Percentiles rank a stretch among this genome's conserved stretches.
phyloP scores from a whole-genome alignment of 2,329 filamentous ascomycete genomes.

The Fonsecaea nubica region DNA sequence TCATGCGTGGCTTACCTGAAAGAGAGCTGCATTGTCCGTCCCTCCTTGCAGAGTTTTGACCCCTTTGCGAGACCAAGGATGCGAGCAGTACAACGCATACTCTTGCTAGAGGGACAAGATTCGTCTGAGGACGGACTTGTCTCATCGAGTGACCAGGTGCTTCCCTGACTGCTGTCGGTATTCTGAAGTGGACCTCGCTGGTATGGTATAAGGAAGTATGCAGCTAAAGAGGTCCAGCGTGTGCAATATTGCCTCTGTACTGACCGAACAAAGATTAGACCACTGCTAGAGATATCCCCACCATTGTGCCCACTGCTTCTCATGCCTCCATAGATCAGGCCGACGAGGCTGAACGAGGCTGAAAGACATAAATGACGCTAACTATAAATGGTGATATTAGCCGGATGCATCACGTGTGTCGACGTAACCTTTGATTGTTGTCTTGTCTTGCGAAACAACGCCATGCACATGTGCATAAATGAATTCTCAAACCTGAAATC shows the following conservation, averaged over 20 bases:
- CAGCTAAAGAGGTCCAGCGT: neutral
- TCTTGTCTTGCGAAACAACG: neutral
- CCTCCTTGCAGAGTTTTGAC: conserved; percentile 1
- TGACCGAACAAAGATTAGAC: neutral
- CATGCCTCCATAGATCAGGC: neutral
- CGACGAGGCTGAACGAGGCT: conserved; percentile 7
- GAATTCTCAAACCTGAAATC: neutral
- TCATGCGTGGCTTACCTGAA: neutral
- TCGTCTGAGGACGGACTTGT: neutral
- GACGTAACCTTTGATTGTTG: conserved; percentile 8
- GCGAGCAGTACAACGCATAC: conserved; percentile 4
- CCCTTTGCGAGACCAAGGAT: conserved; percentile 1
- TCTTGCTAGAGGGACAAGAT: conserved; percentile 4
- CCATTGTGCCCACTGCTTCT: too few species aligned
- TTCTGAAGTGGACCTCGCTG: neutral
- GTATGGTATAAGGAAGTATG: neutral
- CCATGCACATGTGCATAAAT: neutral
- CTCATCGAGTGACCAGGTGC: neutral
- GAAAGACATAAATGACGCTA: neutral
- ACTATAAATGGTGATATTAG: neutral
- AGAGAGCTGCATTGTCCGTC: neutral
- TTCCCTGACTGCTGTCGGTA: neutral
- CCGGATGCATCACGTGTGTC: neutral
- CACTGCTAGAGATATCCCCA: too few species aligned
- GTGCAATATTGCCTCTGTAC: neutral